Evolutionary conservation across 352 stramenopile species (phyloP).

Genomic region (Thalassiosira mediterranea): DNA sequence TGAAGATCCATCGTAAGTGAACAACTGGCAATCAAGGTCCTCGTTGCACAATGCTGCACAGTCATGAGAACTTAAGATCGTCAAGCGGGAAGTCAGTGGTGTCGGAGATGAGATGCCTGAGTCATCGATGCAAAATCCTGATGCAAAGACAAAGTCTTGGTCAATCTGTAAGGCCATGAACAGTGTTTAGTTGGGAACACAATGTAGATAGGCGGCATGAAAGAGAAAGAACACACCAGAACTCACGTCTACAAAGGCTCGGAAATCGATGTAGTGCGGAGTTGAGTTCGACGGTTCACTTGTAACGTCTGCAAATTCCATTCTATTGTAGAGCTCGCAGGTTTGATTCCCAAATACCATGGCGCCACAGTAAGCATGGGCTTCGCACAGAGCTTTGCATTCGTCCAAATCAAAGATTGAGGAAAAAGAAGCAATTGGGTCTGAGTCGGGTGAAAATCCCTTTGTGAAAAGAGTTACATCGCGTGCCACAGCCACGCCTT

Average conservation of each 20-base stretch:
- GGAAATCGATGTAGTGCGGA: conserved; percentile 25
- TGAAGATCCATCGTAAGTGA: conserved; percentile 31
- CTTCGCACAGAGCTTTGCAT: conserved; percentile 29
- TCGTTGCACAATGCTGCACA: conserved; percentile 23
- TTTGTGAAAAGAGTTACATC: conserved; percentile 32
- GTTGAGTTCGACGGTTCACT: neutral
- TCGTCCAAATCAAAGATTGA: conserved; percentile 26
- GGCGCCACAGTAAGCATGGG: conserved; percentile 20
- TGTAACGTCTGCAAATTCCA: conserved; percentile 18
- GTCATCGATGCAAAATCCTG: conserved; percentile 27
- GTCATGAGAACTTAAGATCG: conserved; percentile 23
- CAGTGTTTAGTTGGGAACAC: too few relatives aligned
- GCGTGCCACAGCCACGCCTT: conserved; percentile 18
- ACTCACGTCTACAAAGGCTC: conserved; percentile 26
- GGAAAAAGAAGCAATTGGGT: neutral
- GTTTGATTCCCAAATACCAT: conserved; percentile 5
- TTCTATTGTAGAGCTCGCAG: conserved; percentile 12
- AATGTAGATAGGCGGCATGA: too few relatives aligned
- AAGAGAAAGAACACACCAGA: too few relatives aligned
- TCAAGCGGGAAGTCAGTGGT: neutral
- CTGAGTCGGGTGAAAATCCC: conserved; percentile 11
- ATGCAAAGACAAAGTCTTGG: conserved; percentile 2
- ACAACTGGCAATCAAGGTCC: conserved; percentile 5
- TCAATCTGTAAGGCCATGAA: too few relatives aligned
- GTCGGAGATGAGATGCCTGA: neutral